Conservation (phyloP, 306 rosid species). For the Prinsepia uniflora region DNA sequence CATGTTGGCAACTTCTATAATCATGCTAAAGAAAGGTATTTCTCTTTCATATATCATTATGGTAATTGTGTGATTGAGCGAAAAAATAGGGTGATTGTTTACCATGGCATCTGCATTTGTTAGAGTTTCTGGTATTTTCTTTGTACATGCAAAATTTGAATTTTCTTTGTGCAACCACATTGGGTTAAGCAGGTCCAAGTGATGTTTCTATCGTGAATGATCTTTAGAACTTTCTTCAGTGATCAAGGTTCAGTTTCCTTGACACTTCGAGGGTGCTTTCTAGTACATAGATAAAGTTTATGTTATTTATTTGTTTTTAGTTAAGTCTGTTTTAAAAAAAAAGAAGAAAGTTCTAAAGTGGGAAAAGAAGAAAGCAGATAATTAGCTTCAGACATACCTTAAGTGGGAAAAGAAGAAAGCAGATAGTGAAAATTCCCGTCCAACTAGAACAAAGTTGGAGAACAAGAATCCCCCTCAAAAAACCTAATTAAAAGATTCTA, state of each 20-base stretch:
- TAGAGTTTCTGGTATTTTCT: slow-evolving; percentile 11
- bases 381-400: not conserved
- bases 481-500: not conserved
- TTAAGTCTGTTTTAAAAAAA: not conserved
- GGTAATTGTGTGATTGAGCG: not conserved
- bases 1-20: slow-evolving; percentile 81
- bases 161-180: slow-evolving; percentile 3
- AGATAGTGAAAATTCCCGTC: not conserved
- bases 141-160: not conserved
- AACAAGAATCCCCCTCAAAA: not conserved
- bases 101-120: not conserved
- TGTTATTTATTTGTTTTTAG: not conserved
- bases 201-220: slow-evolving; percentile 6
- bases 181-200: slow-evolving; percentile 18
- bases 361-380: too few species aligned
- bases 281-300: not conserved
- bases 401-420: not conserved
- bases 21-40: slow-evolving; percentile 89
- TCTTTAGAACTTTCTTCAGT: slow-evolving; percentile 3
- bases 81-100: not conserved
- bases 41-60: not conserved
- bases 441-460: not conserved
- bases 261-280: not conserved
- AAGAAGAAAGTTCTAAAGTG: too few species aligned
- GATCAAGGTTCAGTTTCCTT: not conserved